phyloP scores from a whole-genome alignment of 2,329 filamentous ascomycete genomes.

The Colletotrichum abscissum region DNA sequence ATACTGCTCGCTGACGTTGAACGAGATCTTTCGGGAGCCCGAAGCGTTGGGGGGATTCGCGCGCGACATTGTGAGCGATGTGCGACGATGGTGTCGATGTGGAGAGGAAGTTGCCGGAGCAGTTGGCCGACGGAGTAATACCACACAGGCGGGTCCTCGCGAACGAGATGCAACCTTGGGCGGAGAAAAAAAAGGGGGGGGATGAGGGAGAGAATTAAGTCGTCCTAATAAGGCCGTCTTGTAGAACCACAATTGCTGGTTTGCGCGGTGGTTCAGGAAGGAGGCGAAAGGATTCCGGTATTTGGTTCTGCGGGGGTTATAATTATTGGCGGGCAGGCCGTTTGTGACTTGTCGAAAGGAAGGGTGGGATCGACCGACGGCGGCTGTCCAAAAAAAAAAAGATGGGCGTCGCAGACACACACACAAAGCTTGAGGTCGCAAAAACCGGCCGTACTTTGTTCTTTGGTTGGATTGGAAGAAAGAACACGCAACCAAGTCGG shows the following conservation, averaged over 20 bases:
- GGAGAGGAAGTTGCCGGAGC: conserved; percentile 5
- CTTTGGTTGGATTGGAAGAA: neutral
- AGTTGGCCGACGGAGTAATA: conserved; percentile 16
- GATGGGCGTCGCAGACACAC: conserved; percentile 9
- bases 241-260: conserved; percentile 30
- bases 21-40: conserved; percentile 93
- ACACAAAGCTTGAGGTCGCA: conserved; percentile 17
- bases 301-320: conserved; percentile 28
- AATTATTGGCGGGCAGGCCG: conserved; percentile 27
- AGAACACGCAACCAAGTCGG: conserved; percentile 3
- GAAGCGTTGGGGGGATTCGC: conserved; percentile 66
- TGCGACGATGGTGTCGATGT: conserved; percentile 31
- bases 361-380: conserved; percentile 30
- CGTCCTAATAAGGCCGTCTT: conserved; percentile 20
- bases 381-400: conserved; percentile 11
- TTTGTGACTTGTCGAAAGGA: conserved; percentile 29
- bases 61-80: conserved; percentile 62
- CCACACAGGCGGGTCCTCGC: conserved; percentile 26
- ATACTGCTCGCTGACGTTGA: conserved; percentile 99
- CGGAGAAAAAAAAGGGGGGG: conserved; percentile 20
- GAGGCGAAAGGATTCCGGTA: conserved; percentile 17
- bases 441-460: conserved; percentile 10
- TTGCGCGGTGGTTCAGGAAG: conserved; percentile 21
- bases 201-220: conserved; percentile 27
- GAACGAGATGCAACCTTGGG: conserved; percentile 21